Conservation (phyloP, 257 asterid genomes). For the Solanum rostratum region DNA sequence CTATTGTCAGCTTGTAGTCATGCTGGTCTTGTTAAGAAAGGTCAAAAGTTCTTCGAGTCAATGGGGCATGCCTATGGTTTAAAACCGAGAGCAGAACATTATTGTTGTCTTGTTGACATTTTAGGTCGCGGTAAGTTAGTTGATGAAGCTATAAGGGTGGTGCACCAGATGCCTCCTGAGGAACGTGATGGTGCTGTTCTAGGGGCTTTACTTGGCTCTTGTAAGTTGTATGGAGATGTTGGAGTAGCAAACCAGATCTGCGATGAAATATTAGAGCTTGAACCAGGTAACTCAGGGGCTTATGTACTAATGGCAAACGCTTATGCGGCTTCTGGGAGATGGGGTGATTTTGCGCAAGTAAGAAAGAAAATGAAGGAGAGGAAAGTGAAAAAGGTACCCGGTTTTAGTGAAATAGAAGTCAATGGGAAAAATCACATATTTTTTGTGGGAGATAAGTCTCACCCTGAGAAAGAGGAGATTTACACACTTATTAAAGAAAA, state of each 20-base stretch:
- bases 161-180: constrained; percentile 36
- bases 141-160: constrained; percentile 34
- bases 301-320: constrained; percentile 36
- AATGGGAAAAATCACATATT: constrained; percentile 39
- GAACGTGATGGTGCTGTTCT: constrained; percentile 45
- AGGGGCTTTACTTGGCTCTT: constrained; percentile 49
- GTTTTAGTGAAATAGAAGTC: constrained; percentile 45
- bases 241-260: constrained; percentile 26
- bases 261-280: constrained; percentile 35
- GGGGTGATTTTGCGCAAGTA: constrained; percentile 39
- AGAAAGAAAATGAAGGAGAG: constrained; percentile 49
- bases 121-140: constrained; percentile 33
- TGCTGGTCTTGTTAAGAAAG: constrained; percentile 51
- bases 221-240: constrained; percentile 42
- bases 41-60: constrained; percentile 43
- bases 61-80: constrained; percentile 34
- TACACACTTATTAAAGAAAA: constrained; percentile 28
- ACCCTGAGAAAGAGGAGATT: constrained; percentile 37
- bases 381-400: constrained; percentile 39
- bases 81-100: constrained; percentile 42
- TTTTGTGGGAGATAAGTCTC: constrained; percentile 38
- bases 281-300: constrained; percentile 41
- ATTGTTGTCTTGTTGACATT: constrained; percentile 30
- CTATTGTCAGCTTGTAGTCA: constrained; percentile 62
- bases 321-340: constrained; percentile 48